Conservation (phyloP, 2,329 filamentous ascomycete genomes). For the Aurifilum marmelostoma region DNA sequence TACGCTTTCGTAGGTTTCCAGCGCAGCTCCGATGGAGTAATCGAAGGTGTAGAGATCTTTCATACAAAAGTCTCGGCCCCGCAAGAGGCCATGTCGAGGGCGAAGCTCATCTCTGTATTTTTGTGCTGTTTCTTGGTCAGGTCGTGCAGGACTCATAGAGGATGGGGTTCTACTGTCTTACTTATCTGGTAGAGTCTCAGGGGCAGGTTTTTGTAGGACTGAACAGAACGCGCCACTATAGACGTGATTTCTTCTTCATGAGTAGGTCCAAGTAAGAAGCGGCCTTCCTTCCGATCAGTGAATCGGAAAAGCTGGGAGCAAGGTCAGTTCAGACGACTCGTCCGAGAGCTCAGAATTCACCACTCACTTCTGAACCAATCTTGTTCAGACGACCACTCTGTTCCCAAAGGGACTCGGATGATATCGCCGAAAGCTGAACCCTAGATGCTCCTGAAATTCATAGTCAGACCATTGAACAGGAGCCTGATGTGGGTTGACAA, state of each 20-base stretch:
- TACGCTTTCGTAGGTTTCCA: conserved; percentile 79
- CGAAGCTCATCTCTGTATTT: conserved; percentile 95
- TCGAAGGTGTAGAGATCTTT: conserved; percentile 99
- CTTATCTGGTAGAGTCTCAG: conserved; percentile 89
- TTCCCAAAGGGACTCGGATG: conserved; percentile 81
- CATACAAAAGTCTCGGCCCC: conserved; percentile 93
- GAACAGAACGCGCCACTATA: conserved; percentile 71
- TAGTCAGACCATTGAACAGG: conserved; percentile 2
- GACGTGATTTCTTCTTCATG: conserved; percentile 96
- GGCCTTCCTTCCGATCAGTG: conserved; percentile 73
- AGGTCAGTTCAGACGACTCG: conserved; percentile 30
- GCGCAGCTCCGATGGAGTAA: conserved; percentile 64
- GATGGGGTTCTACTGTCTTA: conserved; percentile 42
- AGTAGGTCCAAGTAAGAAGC: conserved; percentile 83
- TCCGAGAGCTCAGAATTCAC: conserved; percentile 7
- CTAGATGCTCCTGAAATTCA: conserved; percentile 70
- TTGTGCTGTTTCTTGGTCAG: conserved; percentile 56
- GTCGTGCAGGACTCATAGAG: neutral
- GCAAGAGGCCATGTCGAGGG: conserved; percentile 83
- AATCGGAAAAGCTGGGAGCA: conserved; percentile 80
- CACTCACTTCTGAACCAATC: conserved; percentile 69
- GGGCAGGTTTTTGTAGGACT: conserved; percentile 85
- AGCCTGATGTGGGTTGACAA: conserved; percentile 25
- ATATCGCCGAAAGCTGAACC: conserved; percentile 80
- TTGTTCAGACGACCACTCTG: conserved; percentile 79